phyloP scores from a whole-genome alignment of 2,329 filamentous ascomycete species.

The Aaosphaeria pasadenensis region DNA sequence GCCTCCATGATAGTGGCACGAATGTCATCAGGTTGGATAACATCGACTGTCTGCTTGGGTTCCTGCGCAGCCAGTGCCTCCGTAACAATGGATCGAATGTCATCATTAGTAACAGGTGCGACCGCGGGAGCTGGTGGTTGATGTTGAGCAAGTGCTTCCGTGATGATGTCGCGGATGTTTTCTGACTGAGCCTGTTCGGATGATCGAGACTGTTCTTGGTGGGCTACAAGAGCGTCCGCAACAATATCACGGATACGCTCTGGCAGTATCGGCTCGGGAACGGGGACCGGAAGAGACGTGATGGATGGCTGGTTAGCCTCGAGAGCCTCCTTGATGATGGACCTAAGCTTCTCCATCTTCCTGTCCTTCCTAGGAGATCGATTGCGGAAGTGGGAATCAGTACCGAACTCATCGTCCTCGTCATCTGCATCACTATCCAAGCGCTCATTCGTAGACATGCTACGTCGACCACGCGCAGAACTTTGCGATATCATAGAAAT shows the following conservation, averaged over 20 bases:
- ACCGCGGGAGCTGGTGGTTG: constrained; percentile 10
- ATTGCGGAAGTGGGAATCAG: constrained; percentile 56
- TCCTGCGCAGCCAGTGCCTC: constrained; percentile 5
- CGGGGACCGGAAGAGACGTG: constrained; percentile 21
- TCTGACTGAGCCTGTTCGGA: constrained; percentile 9
- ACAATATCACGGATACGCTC: constrained; percentile 67
- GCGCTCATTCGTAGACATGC: constrained; percentile 63
- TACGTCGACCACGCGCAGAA: constrained; percentile 56
- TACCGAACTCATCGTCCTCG: constrained; percentile 72
- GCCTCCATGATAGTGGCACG: constrained; percentile 27
- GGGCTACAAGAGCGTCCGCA: constrained; percentile 61
- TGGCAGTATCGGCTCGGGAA: constrained; percentile 40
- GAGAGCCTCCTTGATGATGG: constrained; percentile 61
- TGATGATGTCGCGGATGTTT: constrained; percentile 19
- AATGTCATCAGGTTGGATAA: constrained; percentile 18
- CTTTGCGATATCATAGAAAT: constrained; percentile 58
- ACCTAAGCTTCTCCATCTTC: constrained; percentile 74
- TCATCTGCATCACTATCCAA: constrained; percentile 91
- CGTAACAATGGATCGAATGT: constrained; percentile 51
- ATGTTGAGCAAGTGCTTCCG: constrained; percentile 21
- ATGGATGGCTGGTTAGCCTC: constrained; percentile 42
- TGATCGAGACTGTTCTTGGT: constrained; percentile 28
- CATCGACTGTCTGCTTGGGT: background rate
- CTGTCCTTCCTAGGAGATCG: constrained; percentile 76
- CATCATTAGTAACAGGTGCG: constrained; percentile 50